phyloP scores from a whole-genome alignment of 352 stramenopile genomes.

The Globisporangium iwayamae region DNA sequence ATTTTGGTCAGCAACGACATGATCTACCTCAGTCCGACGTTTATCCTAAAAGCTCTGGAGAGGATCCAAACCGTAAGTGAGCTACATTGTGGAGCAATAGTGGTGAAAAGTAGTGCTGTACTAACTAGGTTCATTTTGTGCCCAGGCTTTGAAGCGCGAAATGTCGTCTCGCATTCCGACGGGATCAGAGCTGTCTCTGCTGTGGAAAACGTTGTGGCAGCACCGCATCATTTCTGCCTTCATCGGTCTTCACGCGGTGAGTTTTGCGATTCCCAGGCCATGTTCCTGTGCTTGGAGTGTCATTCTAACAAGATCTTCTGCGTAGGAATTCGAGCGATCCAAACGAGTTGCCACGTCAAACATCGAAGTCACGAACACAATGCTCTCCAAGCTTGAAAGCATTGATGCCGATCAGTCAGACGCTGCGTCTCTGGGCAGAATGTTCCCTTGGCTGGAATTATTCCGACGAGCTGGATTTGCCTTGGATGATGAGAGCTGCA shows the following conservation, averaged over 20 bases:
- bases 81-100: neutral
- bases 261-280: slow-evolving; percentile 6
- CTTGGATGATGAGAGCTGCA: slow-evolving; percentile 51
- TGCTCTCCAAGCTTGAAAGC: slow-evolving; percentile 12
- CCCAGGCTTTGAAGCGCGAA: slow-evolving; percentile 45
- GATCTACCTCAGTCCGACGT: slow-evolving; percentile 44
- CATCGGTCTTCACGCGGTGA: slow-evolving; percentile 53
- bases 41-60: slow-evolving; percentile 58
- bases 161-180: slow-evolving; percentile 59
- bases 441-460: slow-evolving; percentile 68
- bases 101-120: neutral
- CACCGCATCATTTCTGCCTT: slow-evolving; percentile 59
- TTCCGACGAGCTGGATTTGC: slow-evolving; percentile 55
- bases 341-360: slow-evolving; percentile 17
- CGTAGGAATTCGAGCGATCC: slow-evolving; percentile 23
- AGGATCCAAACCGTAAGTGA: slow-evolving; percentile 54
- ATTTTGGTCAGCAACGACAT: slow-evolving; percentile 62
- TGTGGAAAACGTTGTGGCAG: slow-evolving; percentile 71
- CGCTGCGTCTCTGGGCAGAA: slow-evolving; percentile 15
- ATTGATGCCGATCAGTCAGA: slow-evolving; percentile 3
- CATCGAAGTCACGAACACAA: slow-evolving; percentile 16
- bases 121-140: neutral
- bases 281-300: neutral
- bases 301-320: neutral
- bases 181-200: slow-evolving; percentile 50